Conservation (phyloP, 176 grass and related monocot species). For the Carex kokanica region DNA sequence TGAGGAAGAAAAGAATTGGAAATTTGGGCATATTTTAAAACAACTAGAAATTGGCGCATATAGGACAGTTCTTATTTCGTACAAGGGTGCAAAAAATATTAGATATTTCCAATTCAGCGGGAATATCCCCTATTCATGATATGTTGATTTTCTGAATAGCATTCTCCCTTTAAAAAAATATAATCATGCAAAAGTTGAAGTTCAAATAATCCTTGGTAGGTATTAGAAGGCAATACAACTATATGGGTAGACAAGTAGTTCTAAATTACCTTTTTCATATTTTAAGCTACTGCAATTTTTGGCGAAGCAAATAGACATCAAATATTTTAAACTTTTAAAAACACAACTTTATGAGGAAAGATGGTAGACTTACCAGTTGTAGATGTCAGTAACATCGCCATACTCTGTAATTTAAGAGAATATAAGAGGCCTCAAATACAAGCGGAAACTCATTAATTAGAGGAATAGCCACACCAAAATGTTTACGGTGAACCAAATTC, state of each 20-base stretch:
- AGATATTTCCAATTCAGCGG: not conserved
- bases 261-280: not conserved
- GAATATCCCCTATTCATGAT: not conserved
- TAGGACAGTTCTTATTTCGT: not conserved
- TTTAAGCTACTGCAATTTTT: not conserved
- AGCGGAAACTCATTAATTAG: conserved; percentile 8
- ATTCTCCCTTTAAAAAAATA: not conserved
- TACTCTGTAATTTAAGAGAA: conserved; percentile 64
- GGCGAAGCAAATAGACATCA: not conserved
- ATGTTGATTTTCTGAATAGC: not conserved
- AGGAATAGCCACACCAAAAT: conserved; percentile 30
- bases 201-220: not conserved
- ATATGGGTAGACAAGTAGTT: not conserved
- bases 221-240: not conserved
- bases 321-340: not conserved
- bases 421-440: conserved; percentile 20
- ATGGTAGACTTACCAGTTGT: conserved; percentile 70
- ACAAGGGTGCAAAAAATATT: not conserved
- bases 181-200: not conserved
- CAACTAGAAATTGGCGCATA: not conserved
- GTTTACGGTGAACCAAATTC: not conserved
- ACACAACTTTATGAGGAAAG: conserved; percentile 7
- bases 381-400: conserved; percentile 84
- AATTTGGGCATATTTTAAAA: not conserved
- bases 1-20: not conserved